Percentiles rank a stretch among this genome's conserved stretches.
Evolutionary conservation across 306 rosid species (phyloP).

Genomic region (Cucurbita argyrosperma): DNA sequence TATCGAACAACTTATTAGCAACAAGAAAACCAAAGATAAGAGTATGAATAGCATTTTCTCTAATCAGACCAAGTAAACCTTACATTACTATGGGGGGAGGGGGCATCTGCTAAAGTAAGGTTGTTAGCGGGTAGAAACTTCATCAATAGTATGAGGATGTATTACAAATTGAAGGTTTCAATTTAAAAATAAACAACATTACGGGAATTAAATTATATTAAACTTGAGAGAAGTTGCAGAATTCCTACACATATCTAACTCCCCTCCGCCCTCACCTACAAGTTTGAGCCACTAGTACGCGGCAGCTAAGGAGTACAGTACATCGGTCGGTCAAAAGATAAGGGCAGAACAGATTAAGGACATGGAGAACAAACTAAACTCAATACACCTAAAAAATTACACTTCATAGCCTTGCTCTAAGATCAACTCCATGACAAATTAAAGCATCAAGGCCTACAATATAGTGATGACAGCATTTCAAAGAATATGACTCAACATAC

Average conservation of each 20-base stretch:
- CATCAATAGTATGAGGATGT: neutral
- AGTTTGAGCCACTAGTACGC: neutral
- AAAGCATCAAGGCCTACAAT: neutral
- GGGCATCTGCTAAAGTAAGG: neutral
- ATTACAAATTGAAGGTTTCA: neutral
- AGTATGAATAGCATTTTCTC: neutral
- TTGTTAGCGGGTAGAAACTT: neutral
- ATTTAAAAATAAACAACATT: neutral
- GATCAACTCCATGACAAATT: neutral
- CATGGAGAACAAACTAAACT: neutral
- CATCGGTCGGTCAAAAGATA: neutral
- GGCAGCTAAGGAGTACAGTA: neutral
- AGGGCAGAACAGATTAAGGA: neutral
- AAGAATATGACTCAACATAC: constrained; percentile 15
- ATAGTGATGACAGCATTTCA: neutral
- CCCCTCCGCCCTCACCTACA: neutral
- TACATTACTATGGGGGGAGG: neutral
- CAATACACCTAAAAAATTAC: neutral
- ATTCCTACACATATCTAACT: neutral
- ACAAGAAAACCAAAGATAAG: neutral
- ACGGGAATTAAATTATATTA: neutral
- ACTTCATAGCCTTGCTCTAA: neutral
- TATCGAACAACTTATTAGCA: neutral
- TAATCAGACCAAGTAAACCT: neutral
- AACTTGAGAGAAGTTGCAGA: neutral